Evolutionary conservation across 2,329 filamentous ascomycete species (phyloP), one percentile per base, ranked within the genome.

Genomic region (Microsporum canis): DNA sequence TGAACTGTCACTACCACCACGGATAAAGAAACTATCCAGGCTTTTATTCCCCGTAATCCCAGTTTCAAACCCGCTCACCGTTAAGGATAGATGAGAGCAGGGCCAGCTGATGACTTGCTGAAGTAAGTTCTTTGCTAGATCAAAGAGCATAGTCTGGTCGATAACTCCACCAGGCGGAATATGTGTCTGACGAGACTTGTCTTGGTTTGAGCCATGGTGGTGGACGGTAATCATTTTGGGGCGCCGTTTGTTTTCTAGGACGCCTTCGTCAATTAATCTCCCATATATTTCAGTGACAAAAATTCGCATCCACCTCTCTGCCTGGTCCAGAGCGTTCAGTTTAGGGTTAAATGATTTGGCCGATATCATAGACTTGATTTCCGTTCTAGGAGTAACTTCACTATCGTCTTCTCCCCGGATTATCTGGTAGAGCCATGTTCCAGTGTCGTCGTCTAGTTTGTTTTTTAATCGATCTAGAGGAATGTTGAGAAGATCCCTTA

Each of bases 301-400:
- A 60, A 99, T 96, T 8, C 87, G 82, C 43, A 99, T 78, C 94
- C 94, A 99, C 63, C 85, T 86, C 29, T 83, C 78, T 0, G 87
- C 92, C 71, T 95, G 89, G 27, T 94, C 89, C 17, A 83, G 77
- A 1, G 80, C 87, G 66, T 85, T 88, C 70, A 97, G 92, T 61
- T 82, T 84, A 0, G 94, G 94, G 31, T 89, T 82, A 69, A 99
- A 99, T 0, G 91, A 95, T 71, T 99, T 99, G 23, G 94, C 91
- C 1, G 91, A 96, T 12, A 97, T 79, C 91, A 99, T 97, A 14
- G 88, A 94, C 72, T 97, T 96, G 77, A 96, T 96, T 69, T 94
- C 89, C 1, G 91, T 96, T 58, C 92, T 82, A 33, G 90, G 83
- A 69, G 90, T 96, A 66, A 99, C 90, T 73, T 96, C 91, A 68